A percentile compares a stretch with the other conserved stretches of the same genome.
Evolutionary conservation across 768 basidiomycete genomes (phyloP).

Genomic region (Mycena rosella): DNA sequence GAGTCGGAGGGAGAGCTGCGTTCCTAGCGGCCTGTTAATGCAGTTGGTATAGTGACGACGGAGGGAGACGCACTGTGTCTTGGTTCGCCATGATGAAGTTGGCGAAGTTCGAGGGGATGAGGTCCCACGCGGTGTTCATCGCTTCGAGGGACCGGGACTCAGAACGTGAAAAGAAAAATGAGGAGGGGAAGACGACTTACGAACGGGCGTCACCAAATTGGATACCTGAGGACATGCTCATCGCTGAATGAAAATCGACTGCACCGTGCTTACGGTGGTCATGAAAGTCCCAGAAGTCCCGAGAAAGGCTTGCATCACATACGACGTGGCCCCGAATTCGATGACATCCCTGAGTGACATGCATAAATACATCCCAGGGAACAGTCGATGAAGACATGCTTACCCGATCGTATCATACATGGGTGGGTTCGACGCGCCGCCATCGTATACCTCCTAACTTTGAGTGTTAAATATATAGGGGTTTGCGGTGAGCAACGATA

Average conservation of each 20-base stretch:
- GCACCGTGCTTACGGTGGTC: slow-evolving; percentile 23
- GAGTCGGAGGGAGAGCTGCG: slow-evolving; percentile 25
- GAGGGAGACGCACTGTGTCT: slow-evolving; percentile 25
- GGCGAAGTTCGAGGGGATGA: slow-evolving; percentile 23
- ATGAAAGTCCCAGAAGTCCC: slow-evolving; percentile 27
- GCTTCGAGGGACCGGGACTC: slow-evolving; percentile 19
- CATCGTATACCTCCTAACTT: slow-evolving; percentile 27
- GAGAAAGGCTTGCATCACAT: slow-evolving; percentile 27
- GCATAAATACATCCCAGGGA: slow-evolving; percentile 11
- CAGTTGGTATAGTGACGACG: neutral
- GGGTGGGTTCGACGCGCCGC: slow-evolving; percentile 23
- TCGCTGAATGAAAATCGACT: slow-evolving; percentile 12
- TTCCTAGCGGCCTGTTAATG: slow-evolving; percentile 19
- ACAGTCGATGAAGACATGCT: slow-evolving; percentile 7
- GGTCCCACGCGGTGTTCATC: slow-evolving; percentile 29
- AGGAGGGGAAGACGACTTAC: slow-evolving; percentile 13
- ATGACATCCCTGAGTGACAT: slow-evolving; percentile 26
- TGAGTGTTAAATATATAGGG: slow-evolving; percentile 1
- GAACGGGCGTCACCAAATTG: slow-evolving; percentile 25
- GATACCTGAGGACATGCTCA: slow-evolving; percentile 23
- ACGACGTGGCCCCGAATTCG: slow-evolving; percentile 26
- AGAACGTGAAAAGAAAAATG: slow-evolving; percentile 1
- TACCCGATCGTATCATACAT: slow-evolving; percentile 31
- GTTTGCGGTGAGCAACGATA: slow-evolving; percentile 12
- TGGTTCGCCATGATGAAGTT: slow-evolving; percentile 32